Evolutionary conservation across 306 rosid genomes (phyloP), one percentile per base, ranked within the genome.

Genomic region (Casuarina glauca): DNA sequence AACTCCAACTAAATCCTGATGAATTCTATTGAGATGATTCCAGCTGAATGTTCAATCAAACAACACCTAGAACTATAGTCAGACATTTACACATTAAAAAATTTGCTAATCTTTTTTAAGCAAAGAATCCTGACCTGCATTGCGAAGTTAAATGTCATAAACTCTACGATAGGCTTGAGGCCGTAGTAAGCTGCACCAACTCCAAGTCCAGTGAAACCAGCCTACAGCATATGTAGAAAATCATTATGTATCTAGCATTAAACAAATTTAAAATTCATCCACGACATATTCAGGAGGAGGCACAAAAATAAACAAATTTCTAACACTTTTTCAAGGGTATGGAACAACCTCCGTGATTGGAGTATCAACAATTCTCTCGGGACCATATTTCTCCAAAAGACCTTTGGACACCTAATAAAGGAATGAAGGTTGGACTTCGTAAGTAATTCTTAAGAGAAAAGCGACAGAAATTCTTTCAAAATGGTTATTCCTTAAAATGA

Each of bases 101-200:
- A 36, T 35, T 4, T 74, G 46, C 68, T 74, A 51, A 60, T 26
- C 32, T 26, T 26, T 26, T 26, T 26, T 58, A 73, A 52, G 49
- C 32, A 32, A 70, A 69, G 70, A 75, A 64, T 36, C 42, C 86
- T 77, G 82, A 95, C 99, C 99, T 96, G 99, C 99, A 96, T 93
- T 57, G 99, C 93, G 91, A 96, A 96, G 90, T 96, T 96, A 88
- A 96, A 96, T 73, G 99, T 96, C 99, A 96, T 96, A 76, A 93
- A 96, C 90, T 96, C 99, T 32, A 96, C 79, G 6, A 93, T 90
- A 70, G 99, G 99, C 82, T 66, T 89, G 74, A 93, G 94, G 77
- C 99, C 99, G 81, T 93, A 81, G 89, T 87, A 96, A 61, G 99
- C 99, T 75, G 99, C 99, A 2, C 99, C 99, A 79, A 96, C 99